These are phyloP conservation scores for Solanum neorickii DNA, from an alignment of 257 asterid genomes.

Conservation along the genomic window DNA sequence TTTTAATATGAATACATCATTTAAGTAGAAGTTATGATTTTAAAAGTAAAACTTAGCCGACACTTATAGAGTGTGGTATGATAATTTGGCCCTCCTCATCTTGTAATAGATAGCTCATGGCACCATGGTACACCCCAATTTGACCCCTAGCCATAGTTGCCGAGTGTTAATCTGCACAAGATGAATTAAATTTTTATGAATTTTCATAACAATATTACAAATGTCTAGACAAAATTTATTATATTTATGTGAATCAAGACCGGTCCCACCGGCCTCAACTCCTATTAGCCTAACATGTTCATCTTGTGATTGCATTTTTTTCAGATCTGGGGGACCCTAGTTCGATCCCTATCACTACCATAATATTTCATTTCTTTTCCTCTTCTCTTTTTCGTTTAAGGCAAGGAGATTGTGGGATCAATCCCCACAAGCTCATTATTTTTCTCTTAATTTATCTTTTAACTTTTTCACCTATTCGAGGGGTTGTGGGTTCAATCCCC, in stretches of 20 bases:
- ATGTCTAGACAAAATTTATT: too few species aligned
- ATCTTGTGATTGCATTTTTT: conserved; percentile 9
- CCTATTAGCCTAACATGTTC: conserved; percentile 60
- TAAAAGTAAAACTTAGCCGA: neutral
- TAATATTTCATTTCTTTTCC: too few species aligned
- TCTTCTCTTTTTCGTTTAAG: too few species aligned
- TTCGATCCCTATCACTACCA: too few species aligned
- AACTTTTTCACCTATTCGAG: too few species aligned
- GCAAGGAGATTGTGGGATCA: too few species aligned
- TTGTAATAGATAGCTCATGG: conserved; percentile 55
- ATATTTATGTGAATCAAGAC: conserved; percentile 6
- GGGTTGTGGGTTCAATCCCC: too few species aligned
- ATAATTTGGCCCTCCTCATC: conserved; percentile 27
- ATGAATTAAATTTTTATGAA: neutral
- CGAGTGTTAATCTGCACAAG: conserved; percentile 13
- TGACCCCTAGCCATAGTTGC: conserved; percentile 57
- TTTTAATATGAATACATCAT: too few species aligned
- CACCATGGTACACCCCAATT: conserved; percentile 61
- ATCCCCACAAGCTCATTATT: too few species aligned
- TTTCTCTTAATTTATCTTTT: too few species aligned
- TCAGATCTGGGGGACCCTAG: too few species aligned
- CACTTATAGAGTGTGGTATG: neutral
- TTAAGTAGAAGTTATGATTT: too few species aligned
- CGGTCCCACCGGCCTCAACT: conserved; percentile 59
- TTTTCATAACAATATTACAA: neutral